Base-by-base conservation (phyloP, 2,329 filamentous ascomycete species). In the Cercospora sp. region DNA sequence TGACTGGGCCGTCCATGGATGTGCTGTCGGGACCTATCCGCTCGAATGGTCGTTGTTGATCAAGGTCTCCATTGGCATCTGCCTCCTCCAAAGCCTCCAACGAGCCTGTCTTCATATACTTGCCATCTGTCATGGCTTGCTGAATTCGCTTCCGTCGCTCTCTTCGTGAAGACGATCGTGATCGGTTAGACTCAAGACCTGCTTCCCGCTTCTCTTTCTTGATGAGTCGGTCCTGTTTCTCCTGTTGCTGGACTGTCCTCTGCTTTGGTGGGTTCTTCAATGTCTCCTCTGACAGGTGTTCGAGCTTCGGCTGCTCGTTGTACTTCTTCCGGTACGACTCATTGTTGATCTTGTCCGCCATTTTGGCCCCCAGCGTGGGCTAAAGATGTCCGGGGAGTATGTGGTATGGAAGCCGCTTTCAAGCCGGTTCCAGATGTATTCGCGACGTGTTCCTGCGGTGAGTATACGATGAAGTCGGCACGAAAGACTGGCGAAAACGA, bases 1-100 rank as follows among this genome's bases (percentile, higher is more conserved):
- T 86, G 33, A 87, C 85, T 5, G 85, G 85, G 1, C 85, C 85
- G 69, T 85, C 82, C 85, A 87, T 87, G 63, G 81, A 84, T 57
- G 85, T 85, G 73, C 80, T 82, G 70, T 86, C 84, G 10, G 84
- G 84, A 7, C 85, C 85, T 70, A 87, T 86, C 57, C 82, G 83
- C 75, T 87, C 84, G 69, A 87, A 86, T 31, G 83, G 82, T 67
- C 82, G 80, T 80, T 84, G 83, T 68, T 80, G 77, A 51, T 80
- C 75, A 61, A 84, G 74, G 68, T 84, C 83, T 60, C 79, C 79
- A 67, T 83, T 85, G 67, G 82, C 84, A 71, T 84, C 83, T 64
- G 83, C 84, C 75, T 84, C 83, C 70, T 85, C 83, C 64, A 85
- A 78, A 4, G 81, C 83, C 68, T 84, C 82, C 2, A 85, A 77